Evolutionary conservation across 495 filamentous ascomycete genomes (phyloP).

Genomic region (Astrocystis sublimbata): DNA sequence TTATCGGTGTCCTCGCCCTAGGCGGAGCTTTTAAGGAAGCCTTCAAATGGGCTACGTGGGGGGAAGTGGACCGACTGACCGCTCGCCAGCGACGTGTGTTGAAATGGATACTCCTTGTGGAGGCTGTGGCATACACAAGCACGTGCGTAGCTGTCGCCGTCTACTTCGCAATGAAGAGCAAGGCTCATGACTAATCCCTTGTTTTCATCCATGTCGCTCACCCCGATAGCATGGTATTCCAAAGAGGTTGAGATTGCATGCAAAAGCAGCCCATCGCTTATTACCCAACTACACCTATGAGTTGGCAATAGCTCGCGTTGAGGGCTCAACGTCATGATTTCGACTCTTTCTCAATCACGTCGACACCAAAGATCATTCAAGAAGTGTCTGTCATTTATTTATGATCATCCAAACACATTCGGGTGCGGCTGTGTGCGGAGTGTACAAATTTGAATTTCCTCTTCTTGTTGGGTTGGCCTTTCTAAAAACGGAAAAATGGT

Average conservation of each 20-base stretch:
- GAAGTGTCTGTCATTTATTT: no score
- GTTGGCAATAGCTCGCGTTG: no score
- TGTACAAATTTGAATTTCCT: no score
- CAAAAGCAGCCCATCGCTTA: background rate
- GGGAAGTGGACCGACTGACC: slow-evolving; percentile 33
- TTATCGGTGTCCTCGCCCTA: slow-evolving; percentile 34
- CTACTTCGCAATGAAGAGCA: slow-evolving; percentile 9
- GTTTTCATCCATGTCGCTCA: background rate
- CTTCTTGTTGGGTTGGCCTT: no score
- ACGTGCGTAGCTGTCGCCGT: slow-evolving; percentile 13
- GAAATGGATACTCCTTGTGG: slow-evolving; percentile 25
- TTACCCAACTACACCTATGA: no score
- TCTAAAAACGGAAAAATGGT: background rate
- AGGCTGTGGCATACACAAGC: slow-evolving; percentile 20
- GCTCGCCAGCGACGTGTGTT: slow-evolving; percentile 28
- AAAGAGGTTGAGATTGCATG: background rate
- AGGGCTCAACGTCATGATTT: no score
- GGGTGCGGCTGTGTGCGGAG: no score
- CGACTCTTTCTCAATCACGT: no score
- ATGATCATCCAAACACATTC: no score
- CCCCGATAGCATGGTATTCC: no score
- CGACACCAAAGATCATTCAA: no score
- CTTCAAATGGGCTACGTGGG: slow-evolving; percentile 37
- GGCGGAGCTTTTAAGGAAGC: slow-evolving; percentile 28
- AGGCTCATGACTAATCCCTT: background rate